A percentile compares a stretch with the other conserved stretches of the same genome.
These are phyloP conservation scores for Boletus sp. DNA, from an alignment of 768 basidiomycete genomes.

Conservation along the genomic window DNA sequence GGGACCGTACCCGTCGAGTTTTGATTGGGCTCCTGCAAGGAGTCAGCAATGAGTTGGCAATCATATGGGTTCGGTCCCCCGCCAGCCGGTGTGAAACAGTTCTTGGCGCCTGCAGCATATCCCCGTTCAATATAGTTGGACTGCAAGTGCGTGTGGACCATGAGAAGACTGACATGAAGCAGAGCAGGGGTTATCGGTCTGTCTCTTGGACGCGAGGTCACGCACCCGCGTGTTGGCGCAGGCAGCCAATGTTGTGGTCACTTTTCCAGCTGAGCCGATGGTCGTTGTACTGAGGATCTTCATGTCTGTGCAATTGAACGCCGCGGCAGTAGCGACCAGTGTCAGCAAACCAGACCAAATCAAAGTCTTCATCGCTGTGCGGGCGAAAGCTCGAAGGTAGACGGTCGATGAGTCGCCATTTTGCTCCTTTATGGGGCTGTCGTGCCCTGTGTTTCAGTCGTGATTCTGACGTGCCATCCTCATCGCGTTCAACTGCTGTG, in stretches of 20 bases:
- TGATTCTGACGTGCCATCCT: too few species aligned
- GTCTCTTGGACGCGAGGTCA: not conserved
- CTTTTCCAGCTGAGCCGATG: not conserved
- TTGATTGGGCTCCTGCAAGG: not conserved
- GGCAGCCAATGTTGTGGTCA: not conserved
- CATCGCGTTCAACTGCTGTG: too few species aligned
- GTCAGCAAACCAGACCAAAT: too few species aligned
- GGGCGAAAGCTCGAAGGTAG: not conserved
- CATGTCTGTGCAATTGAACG: not conserved
- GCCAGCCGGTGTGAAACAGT: not conserved
- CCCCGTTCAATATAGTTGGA: not conserved
- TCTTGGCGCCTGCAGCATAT: not conserved
- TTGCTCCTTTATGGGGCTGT: not conserved
- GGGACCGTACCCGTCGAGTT: not conserved
- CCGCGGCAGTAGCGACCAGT: not conserved
- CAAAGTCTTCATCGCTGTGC: not conserved
- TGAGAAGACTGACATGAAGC: not conserved
- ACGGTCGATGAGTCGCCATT: not conserved
- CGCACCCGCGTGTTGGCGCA: too few species aligned
- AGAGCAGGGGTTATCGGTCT: too few species aligned
- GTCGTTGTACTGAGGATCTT: not conserved
- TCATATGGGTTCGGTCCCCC: not conserved
- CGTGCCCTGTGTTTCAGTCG: too few species aligned
- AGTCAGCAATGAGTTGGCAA: too few species aligned
- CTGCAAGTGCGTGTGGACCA: not conserved